These are phyloP conservation scores for Vanrija sp. DNA, from an alignment of 1,284 basidiomycete genomes.

Conservation along the genomic window DNA sequence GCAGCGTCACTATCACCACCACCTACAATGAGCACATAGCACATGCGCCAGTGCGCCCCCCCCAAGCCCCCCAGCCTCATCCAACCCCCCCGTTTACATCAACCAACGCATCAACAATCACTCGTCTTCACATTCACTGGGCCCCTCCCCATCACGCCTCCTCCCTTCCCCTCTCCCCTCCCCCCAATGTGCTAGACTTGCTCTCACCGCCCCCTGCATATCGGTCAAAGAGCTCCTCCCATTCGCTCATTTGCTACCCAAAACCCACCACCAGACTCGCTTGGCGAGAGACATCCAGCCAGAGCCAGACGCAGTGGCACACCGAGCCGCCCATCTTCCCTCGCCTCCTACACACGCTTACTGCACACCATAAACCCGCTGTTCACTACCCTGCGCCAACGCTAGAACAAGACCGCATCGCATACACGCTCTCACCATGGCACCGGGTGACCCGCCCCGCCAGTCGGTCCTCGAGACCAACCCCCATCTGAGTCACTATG, in stretches of 20 bases:
- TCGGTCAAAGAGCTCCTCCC: background rate
- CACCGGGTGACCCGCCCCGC: background rate
- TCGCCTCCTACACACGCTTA: too few relatives aligned
- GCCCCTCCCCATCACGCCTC: background rate
- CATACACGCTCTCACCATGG: background rate
- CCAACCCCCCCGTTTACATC: background rate
- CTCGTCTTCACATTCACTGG: background rate
- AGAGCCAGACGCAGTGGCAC: too few relatives aligned
- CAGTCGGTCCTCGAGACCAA: slow-evolving; percentile 28
- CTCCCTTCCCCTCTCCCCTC: background rate
- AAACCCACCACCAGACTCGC: too few relatives aligned
- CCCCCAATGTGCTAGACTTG: background rate
- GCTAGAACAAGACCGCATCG: background rate
- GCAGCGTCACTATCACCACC: background rate
- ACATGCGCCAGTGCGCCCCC: background rate
- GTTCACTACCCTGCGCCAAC: background rate
- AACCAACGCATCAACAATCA: background rate
- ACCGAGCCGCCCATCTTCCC: too few relatives aligned
- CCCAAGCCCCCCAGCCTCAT: background rate
- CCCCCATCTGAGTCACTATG: slow-evolving; percentile 43
- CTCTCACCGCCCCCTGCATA: background rate
- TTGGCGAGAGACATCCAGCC: too few relatives aligned
- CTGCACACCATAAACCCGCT: background rate
- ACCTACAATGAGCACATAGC: too few relatives aligned
- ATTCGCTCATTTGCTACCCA: background rate